Evolutionary conservation across 495 filamentous ascomycete genomes (phyloP).

Genomic region (Wilcoxina mikolae): DNA sequence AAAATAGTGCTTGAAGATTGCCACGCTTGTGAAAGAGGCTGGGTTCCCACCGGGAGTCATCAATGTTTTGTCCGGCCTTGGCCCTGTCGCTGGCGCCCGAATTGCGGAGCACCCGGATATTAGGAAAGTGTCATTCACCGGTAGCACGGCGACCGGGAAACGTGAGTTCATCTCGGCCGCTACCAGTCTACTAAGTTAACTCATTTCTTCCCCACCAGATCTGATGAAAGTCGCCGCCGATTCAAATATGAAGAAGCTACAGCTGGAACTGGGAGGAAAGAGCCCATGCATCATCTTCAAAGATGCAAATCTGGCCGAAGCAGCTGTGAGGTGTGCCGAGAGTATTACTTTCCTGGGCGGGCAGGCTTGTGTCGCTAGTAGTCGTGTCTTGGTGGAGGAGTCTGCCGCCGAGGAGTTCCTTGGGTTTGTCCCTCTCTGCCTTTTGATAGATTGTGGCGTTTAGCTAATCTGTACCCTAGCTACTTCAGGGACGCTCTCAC

Average conservation of each 20-base stretch:
- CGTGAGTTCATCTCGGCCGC: not conserved
- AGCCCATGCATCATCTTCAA: constrained; percentile 56
- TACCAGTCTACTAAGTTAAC: constrained; percentile 18
- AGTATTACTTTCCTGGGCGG: constrained; percentile 8
- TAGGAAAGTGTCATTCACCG: constrained; percentile 49
- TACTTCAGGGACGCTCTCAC: constrained; percentile 5
- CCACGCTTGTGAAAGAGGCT: constrained; percentile 37
- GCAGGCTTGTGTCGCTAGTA: constrained; percentile 13
- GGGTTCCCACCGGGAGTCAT: constrained; percentile 44
- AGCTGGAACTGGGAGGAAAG: constrained; percentile 75
- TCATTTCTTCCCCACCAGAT: not conserved
- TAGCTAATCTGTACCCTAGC: not conserved
- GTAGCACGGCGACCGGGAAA: constrained; percentile 37
- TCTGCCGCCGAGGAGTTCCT: constrained; percentile 7
- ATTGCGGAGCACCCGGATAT: constrained; percentile 40
- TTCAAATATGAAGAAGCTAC: constrained; percentile 58
- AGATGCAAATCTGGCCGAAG: constrained; percentile 55
- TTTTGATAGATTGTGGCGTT: not conserved
- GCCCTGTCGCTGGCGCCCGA: constrained; percentile 38
- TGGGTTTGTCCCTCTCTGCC: not conserved
- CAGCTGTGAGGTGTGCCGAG: constrained; percentile 35
- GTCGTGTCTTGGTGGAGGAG: constrained; percentile 4
- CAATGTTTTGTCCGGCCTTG: constrained; percentile 43
- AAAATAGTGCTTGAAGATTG: constrained; percentile 28
- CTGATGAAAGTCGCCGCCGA: constrained; percentile 33